Percentiles rank a stretch among this genome's conserved stretches.
These are phyloP conservation scores for Tulasnella sp. DNA, from an alignment of 768 basidiomycete species.

Conservation along the genomic window DNA sequence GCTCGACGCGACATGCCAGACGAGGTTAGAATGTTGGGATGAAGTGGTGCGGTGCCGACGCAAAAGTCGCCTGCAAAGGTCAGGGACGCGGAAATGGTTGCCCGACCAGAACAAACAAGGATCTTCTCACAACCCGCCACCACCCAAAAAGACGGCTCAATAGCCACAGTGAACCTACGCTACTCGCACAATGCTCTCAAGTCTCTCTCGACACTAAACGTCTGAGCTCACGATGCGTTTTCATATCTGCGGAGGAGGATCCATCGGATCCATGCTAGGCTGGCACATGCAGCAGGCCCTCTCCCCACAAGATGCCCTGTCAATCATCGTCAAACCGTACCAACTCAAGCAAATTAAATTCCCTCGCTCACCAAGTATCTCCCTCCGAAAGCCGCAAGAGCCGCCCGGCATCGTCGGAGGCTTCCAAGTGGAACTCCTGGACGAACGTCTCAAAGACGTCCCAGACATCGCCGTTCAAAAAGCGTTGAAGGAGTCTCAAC, in stretches of 20 bases:
- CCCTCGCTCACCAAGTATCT: conserved; percentile 14
- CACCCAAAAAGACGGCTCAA: too few relatives aligned
- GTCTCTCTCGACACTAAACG: neutral
- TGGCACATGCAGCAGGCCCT: conserved; percentile 61
- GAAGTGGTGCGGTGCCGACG: neutral
- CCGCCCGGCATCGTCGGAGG: conserved; percentile 11
- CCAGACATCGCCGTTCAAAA: conserved; percentile 1
- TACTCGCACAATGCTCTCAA: neutral
- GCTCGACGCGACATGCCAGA: neutral
- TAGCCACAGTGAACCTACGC: neutral
- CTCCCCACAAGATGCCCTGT: conserved; percentile 40
- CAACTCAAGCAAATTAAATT: conserved; percentile 28
- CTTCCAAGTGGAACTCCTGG: conserved; percentile 21
- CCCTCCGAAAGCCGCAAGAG: conserved; percentile 14
- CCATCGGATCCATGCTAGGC: conserved; percentile 73
- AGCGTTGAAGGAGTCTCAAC: neutral
- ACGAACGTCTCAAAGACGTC: neutral
- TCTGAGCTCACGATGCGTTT: conserved; percentile 41
- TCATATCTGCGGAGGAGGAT: conserved; percentile 68
- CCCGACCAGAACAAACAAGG: neutral
- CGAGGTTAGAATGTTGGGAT: neutral
- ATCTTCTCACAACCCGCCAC: neutral
- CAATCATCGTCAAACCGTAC: conserved; percentile 53
- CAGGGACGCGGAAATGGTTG: neutral
- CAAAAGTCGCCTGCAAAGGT: neutral